These are phyloP conservation scores for Leptographium radiaticola DNA, from an alignment of 2,329 filamentous ascomycete genomes.

Conservation along the genomic window DNA sequence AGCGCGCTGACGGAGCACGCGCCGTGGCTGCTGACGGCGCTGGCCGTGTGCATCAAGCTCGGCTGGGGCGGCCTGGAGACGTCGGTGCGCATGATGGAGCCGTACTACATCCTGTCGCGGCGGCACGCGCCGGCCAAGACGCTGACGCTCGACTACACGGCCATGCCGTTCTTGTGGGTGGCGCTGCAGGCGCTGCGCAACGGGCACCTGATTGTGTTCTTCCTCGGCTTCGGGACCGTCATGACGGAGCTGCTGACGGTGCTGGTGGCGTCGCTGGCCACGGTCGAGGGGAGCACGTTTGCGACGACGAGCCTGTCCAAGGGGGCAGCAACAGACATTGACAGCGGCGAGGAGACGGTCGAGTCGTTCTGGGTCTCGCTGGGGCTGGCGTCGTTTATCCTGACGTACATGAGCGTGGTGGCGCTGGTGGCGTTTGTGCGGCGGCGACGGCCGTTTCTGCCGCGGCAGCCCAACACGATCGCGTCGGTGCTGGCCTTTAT, in stretches of 20 bases:
- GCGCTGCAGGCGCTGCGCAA: conserved; percentile 50
- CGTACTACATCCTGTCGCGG: conserved; percentile 56
- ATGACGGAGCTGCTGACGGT: conserved; percentile 63
- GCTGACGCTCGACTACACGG: conserved; percentile 60
- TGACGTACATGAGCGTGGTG: conserved; percentile 50
- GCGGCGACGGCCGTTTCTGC: conserved; percentile 57
- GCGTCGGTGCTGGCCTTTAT: conserved; percentile 65
- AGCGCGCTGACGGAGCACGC: conserved; percentile 44
- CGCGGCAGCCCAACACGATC: conserved; percentile 67
- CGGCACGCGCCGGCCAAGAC: conserved; percentile 53
- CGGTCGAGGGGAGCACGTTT: conserved; percentile 51
- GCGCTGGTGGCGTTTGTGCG: conserved; percentile 46
- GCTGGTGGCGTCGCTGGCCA: conserved; percentile 51
- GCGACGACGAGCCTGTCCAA: background rate
- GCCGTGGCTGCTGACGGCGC: conserved; percentile 51
- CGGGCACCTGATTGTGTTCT: conserved; percentile 49
- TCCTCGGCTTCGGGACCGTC: conserved; percentile 58
- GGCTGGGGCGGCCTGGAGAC: conserved; percentile 57
- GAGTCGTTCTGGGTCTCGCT: conserved; percentile 56
- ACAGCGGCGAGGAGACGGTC: conserved; percentile 45
- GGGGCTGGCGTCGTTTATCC: conserved; percentile 45
- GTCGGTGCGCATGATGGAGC: conserved; percentile 59
- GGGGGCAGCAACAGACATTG: conserved; percentile 20
- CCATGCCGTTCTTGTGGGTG: conserved; percentile 54
- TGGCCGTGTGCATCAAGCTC: conserved; percentile 55